These are phyloP conservation scores for Penicillium sp. DNA, from an alignment of 2,329 filamentous ascomycete genomes.

Conservation along the genomic window DNA sequence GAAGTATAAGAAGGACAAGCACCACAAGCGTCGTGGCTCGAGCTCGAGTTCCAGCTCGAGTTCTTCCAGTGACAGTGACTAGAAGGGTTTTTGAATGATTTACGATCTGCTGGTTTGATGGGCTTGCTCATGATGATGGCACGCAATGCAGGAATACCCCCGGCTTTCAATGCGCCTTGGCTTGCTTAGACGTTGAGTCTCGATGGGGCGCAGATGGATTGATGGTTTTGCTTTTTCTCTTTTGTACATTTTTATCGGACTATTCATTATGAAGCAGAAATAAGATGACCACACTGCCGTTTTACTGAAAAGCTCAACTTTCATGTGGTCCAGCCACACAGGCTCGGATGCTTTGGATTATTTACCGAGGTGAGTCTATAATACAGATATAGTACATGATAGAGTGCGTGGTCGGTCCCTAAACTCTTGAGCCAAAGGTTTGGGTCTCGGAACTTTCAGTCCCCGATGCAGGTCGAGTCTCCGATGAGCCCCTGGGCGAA, in stretches of 20 bases:
- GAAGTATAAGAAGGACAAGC: slow-evolving; percentile 16
- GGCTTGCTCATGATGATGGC: not conserved
- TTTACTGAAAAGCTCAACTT: not conserved
- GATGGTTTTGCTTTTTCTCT: not conserved
- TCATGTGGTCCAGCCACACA: not conserved
- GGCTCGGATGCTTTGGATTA: not conserved
- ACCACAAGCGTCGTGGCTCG: slow-evolving; percentile 13
- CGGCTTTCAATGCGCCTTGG: not conserved
- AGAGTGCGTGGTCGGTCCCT: not conserved
- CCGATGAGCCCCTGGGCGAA: not conserved
- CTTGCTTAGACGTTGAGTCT: not conserved
- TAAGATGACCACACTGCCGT: not conserved
- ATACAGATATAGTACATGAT: not conserved
- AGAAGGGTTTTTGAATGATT: not conserved
- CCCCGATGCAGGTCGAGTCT: not conserved
- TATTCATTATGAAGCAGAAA: not conserved
- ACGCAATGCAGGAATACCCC: not conserved
- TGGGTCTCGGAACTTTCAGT: not conserved
- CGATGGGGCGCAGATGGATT: not conserved
- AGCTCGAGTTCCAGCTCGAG: slow-evolving; percentile 15
- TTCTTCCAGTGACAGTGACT: slow-evolving; percentile 11
- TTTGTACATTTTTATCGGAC: not conserved
- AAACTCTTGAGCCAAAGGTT: not conserved
- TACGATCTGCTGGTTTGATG: not conserved
- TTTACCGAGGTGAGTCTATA: not conserved